These are phyloP conservation scores for Trichocladium uniseriatum DNA, from an alignment of 495 filamentous ascomycete genomes.

Conservation along the genomic window DNA sequence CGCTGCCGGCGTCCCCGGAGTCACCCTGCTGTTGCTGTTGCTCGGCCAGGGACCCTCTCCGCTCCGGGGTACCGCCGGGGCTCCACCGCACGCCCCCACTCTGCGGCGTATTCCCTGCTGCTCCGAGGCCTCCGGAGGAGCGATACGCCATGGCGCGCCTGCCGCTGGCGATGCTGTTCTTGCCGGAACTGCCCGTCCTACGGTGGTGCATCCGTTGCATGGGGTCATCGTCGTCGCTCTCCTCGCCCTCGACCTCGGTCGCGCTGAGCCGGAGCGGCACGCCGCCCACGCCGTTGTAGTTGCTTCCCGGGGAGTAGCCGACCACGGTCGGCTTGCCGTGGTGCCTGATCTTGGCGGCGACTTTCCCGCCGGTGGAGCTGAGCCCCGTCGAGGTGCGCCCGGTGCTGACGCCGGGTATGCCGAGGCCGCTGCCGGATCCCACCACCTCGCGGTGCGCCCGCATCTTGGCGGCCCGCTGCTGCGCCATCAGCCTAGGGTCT, in stretches of 20 bases:
- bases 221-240: constrained; percentile 62
- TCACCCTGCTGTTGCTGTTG: constrained; percentile 21
- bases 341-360: constrained; percentile 71
- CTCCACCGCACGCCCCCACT: constrained; percentile 49
- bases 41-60: constrained; percentile 36
- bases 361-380: constrained; percentile 40
- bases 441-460: constrained; percentile 74
- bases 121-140: constrained; percentile 36
- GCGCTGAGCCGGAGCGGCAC: constrained; percentile 89
- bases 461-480: constrained; percentile 73
- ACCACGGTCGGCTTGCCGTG: constrained; percentile 61
- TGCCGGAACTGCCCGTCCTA: constrained; percentile 63
- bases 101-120: constrained; percentile 17
- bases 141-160: constrained; percentile 49
- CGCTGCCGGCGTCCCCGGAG: constrained; percentile 32
- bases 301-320: constrained; percentile 62
- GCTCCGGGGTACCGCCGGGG: constrained; percentile 57
- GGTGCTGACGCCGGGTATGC: constrained; percentile 24
- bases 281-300: constrained; percentile 59
- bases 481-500: constrained; percentile 72
- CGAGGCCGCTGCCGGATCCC: constrained; percentile 18
- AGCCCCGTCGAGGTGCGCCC: constrained; percentile 52
- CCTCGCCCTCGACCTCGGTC: constrained; percentile 83
- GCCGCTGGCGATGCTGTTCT: constrained; percentile 66
- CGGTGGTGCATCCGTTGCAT: constrained; percentile 46